Evolutionary conservation across 2,329 filamentous ascomycete species (phyloP), one percentile per base, ranked within the genome.

Genomic region (Endocalyx cinctus): DNA sequence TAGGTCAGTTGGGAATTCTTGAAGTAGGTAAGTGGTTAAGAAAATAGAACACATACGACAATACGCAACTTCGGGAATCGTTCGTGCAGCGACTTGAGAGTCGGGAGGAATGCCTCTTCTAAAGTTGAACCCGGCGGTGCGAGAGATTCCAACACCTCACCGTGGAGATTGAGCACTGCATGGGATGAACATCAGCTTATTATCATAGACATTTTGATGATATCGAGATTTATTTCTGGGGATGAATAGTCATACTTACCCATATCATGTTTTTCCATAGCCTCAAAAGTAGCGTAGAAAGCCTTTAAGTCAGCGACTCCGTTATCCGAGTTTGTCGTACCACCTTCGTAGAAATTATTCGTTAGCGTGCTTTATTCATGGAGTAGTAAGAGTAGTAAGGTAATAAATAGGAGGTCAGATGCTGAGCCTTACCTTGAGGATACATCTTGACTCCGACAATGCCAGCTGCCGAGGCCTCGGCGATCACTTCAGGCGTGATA

Each of bases 81-180:
- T 15, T 72, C 62, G 52, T 94, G 86, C 2, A 97, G 73, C 13
- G 74, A 72, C 43, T 75, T 68, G 20, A 96, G 69, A 0, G 82
- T 90, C 0, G 89, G 89, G 7, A 97, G 69, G 64, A 97, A 97
- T 7, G 63, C 62, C 42, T 68, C 64, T 45, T 70, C 66, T 4
- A 68, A 51, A 1, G 67, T 66, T 19, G 58, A 43, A 16, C 55
- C 59, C n/a, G 67, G 67, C 2, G 71, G 70, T 1, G 79, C 58
- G 29, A 62, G 52, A 4, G 59, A 54, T 36, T 60, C 60, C 3
- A 62, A 82, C n/a, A 82, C 77, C 63, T 96, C 90, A 45, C 89
- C 90, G 58, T 97, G 89, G n/a, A 97, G 69, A 63, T 96, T 96
- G 26, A 94, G 72, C n/a, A 94, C 74, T 55, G n/a, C n/a, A n/a